Evolutionary conservation across 768 basidiomycete species (phyloP), one percentile per base, ranked within the genome.

Genomic region (Amanita pallidorosea): DNA sequence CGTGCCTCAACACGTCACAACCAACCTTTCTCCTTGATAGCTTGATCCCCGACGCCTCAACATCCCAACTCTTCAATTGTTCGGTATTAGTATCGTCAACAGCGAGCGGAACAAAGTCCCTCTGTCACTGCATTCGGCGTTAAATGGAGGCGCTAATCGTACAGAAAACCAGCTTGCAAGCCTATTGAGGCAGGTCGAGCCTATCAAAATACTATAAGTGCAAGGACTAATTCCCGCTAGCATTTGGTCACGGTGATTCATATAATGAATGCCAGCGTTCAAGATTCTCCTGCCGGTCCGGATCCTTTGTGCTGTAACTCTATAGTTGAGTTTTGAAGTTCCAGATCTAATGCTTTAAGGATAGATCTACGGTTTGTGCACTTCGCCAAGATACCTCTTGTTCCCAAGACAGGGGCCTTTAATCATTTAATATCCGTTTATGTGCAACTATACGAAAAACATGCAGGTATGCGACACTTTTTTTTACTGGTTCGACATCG

Each of bases 161-260:
- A 38, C 17, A 34, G 29, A 9, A 23, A 45, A 45, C 22, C 29
- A 25, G n/a, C 37, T 12, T 4, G 27, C 38, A 29, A 42, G 27
- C 49, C 38, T 18, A 17, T 34, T 51, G 42, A 45, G 34, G 50
- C 36, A 35, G 42, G 50, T 29, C 43, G 43, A 51, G 50, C 50
- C 50, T 51, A 51, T 51, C 50, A 51, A 44, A 37, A 36, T 41
- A 38, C 9, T 41, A 13, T 51, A 51, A 45, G 43, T 35, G 34
- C 50, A 42, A 36, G 50, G 50, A 38, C 50, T 51, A 51, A 51
- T 51, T 51, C 50, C 50, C 50, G 50, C 42, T 45, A 18, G 42
- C 15, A 27, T 37, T 25, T 18, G 45, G 42, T 51, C 50, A 51
- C 50, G 50, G 50, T 51, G 50, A 51, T 45, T 51, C 42, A 41